Conservation (phyloP, 2,329 filamentous ascomycete genomes). For the Monosporascus sp. region DNA sequence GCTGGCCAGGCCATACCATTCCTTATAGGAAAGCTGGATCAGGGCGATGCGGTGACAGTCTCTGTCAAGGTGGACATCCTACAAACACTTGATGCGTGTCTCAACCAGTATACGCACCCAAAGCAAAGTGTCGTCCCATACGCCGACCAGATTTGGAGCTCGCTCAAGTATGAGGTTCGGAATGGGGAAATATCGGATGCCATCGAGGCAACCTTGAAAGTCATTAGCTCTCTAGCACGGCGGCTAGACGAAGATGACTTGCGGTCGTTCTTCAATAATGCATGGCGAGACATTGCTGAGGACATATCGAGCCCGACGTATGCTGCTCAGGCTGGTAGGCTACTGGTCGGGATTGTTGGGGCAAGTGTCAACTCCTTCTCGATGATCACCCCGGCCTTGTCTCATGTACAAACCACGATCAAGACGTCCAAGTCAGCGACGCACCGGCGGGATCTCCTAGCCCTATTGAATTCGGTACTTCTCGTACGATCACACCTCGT, state of each 20-base stretch:
- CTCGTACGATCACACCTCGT: slow-evolving; percentile 19
- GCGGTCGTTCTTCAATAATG: slow-evolving; percentile 39
- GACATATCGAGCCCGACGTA: slow-evolving; percentile 51
- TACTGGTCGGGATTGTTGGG: slow-evolving; percentile 46
- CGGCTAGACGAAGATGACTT: slow-evolving; percentile 40
- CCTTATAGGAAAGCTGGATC: slow-evolving; percentile 51
- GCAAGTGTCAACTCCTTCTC: slow-evolving; percentile 44
- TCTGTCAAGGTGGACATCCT: slow-evolving; percentile 57
- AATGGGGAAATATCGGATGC: slow-evolving; percentile 55
- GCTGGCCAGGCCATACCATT: slow-evolving; percentile 46
- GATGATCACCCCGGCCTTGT: slow-evolving; percentile 41
- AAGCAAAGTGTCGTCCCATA: slow-evolving; percentile 44
- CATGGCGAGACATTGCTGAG: slow-evolving; percentile 48
- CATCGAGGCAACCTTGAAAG: slow-evolving; percentile 50
- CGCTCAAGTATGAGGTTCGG: slow-evolving; percentile 59
- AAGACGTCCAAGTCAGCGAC: slow-evolving; percentile 43
- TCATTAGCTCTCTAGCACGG: slow-evolving; percentile 44
- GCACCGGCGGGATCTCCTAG: slow-evolving; percentile 48
- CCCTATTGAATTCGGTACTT: slow-evolving; percentile 46
- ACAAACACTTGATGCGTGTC: slow-evolving; percentile 48
- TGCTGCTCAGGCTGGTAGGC: slow-evolving; percentile 44
- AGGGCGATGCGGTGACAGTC: slow-evolving; percentile 52
- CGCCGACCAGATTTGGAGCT: slow-evolving; percentile 48
- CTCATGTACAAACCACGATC: slow-evolving; percentile 44
- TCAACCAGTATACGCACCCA: slow-evolving; percentile 43